Base-by-base conservation (phyloP, 169 alveolate species). In the Toxoplasma gondii region DNA sequence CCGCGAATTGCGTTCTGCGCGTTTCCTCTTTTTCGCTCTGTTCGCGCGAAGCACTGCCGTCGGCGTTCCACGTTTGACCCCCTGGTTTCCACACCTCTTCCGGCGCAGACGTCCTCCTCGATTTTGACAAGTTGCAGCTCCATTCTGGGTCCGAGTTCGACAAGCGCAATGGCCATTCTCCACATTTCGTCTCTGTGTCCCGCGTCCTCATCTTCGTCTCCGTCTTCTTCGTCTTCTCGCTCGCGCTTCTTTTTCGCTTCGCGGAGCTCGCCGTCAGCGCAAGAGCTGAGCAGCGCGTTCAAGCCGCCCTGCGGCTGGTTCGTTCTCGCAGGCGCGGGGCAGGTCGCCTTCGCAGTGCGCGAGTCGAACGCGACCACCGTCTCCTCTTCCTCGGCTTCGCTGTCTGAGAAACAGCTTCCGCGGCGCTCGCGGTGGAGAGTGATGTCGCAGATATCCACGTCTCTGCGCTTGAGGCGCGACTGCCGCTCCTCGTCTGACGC, bases 71-170 rank as follows among this genome's bases (percentile, higher is more conserved):
- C 58, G 88, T n/a, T 12, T 12, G 34, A 58, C 29, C 58, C 0
- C 27, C 88, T 38, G 27, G 5, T 5, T 2, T 36, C 34, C 67
- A 39, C 39, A 93, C 93, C 95, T 70, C n/a, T 39, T 36, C 97
- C 97, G 41, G 93, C 93, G 86, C 97, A 96, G 41, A 96, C 97
- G 69, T 96, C 97, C 54, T 96, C 97, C 29, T 95, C 97, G 16
- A 93, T 81, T 94, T 96, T 96, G 54, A 96, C 90, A 39, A 96
- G 86, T 38, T 80, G 78, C 95, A 96, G 88, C 44, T 93, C 78
- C 74, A 96, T 82, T 41, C 97, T 91, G 7, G 97, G 97, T 44
- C 97, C 97, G 34, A 96, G 94, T 83, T 96, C 97, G 41, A 81
- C 95, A 10, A 96, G 93, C 22, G 93, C 86, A 1, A 96, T 96